Conservation (phyloP, 2,329 filamentous ascomycete genomes). For the Alternaria triticimaculans region DNA sequence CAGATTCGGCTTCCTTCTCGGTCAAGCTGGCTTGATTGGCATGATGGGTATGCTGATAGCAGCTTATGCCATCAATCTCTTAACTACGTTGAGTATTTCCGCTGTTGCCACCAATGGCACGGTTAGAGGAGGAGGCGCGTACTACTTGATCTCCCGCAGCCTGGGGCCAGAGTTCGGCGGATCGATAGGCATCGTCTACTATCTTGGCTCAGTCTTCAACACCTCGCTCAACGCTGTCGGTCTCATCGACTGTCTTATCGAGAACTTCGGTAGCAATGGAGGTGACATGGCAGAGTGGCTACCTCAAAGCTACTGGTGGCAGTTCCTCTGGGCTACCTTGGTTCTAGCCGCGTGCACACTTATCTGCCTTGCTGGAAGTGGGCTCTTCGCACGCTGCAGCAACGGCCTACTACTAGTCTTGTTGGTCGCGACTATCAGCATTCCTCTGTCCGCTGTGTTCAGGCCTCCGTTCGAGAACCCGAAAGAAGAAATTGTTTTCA, state of each 20-base stretch:
- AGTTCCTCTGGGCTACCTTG: conserved; percentile 76
- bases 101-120: conserved; percentile 91
- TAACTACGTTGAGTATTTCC: conserved; percentile 84
- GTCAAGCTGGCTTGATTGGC: conserved; percentile 78
- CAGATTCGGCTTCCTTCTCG: conserved; percentile 83
- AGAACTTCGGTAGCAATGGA: conserved; percentile 70
- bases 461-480: conserved; percentile 70
- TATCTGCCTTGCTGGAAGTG: conserved; percentile 80
- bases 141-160: conserved; percentile 86
- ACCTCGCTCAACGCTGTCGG: conserved; percentile 88
- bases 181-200: conserved; percentile 86
- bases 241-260: conserved; percentile 79
- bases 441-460: conserved; percentile 77
- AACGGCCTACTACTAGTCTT: conserved; percentile 77
- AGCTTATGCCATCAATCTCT: conserved; percentile 81
- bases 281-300: conserved; percentile 67
- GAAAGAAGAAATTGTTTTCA: conserved; percentile 73
- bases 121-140: conserved; percentile 84
- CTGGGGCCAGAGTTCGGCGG: conserved; percentile 88
- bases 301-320: conserved; percentile 75
- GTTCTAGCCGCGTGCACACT: conserved; percentile 74
- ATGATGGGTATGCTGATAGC: conserved; percentile 78
- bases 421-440: conserved; percentile 76
- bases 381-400: conserved; percentile 80
- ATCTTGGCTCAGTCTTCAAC: conserved; percentile 82